phyloP scores from a whole-genome alignment of 768 basidiomycete species.

The Grammothele lineata region DNA sequence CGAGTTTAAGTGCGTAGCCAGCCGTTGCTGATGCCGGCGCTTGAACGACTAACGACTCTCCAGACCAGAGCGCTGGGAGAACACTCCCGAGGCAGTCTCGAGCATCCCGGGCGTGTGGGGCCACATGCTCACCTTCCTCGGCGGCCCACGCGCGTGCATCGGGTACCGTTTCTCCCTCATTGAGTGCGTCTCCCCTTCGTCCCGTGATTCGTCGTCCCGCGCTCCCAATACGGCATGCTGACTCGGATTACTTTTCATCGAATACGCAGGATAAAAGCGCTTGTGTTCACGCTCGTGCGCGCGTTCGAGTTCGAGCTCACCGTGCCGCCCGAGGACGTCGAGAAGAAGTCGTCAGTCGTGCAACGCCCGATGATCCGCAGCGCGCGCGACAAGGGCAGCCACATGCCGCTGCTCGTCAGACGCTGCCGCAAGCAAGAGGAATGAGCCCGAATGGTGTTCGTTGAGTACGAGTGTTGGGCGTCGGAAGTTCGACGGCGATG shows the following conservation, averaged over 20 bases:
- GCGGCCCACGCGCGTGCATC: slow-evolving; percentile 62
- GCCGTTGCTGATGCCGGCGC: too few relatives aligned
- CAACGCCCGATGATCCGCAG: slow-evolving; percentile 19
- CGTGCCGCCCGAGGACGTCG: slow-evolving; percentile 20
- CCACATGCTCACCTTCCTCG: slow-evolving; percentile 56
- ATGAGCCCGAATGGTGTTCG: too few relatives aligned
- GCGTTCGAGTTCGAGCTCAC: slow-evolving; percentile 28
- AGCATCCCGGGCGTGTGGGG: slow-evolving; percentile 58
- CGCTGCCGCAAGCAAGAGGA: too few relatives aligned
- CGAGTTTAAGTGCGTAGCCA: slow-evolving; percentile 46
- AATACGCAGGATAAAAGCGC: slow-evolving; percentile 24
- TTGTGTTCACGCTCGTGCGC: slow-evolving; percentile 28
- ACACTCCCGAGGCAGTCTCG: slow-evolving; percentile 37
- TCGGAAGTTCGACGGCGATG: too few relatives aligned
- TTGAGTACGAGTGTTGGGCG: too few relatives aligned
- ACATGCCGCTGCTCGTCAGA: slow-evolving; percentile 15
- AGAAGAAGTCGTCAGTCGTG: slow-evolving; percentile 11
- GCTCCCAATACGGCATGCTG: not conserved
- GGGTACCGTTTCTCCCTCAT: slow-evolving; percentile 60
- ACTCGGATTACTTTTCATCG: not conserved
- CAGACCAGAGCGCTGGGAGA: slow-evolving; percentile 64
- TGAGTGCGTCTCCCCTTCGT: slow-evolving; percentile 41
- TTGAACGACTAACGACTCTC: too few relatives aligned
- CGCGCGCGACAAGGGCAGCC: slow-evolving; percentile 12
- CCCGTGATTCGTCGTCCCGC: too few relatives aligned